Evolutionary conservation across 345 rosid genomes (phyloP), one percentile per base, ranked within the genome.

Genomic region (Raphanus sativus): DNA sequence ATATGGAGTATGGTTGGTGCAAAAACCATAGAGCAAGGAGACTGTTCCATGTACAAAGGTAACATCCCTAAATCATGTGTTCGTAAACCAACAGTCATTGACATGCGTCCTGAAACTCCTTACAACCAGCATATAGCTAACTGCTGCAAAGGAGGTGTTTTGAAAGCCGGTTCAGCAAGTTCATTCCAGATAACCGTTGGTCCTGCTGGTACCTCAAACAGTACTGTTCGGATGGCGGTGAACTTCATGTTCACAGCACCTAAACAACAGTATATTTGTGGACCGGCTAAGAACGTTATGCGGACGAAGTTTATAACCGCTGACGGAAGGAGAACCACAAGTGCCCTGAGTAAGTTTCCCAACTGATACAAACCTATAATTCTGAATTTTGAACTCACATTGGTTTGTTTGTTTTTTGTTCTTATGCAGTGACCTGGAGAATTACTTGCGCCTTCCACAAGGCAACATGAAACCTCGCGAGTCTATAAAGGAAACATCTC

Each of bases 401-500:
- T 45, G 73, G 17, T 73, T 17, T 78, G 59, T 40, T 40, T 40
- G 48, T 28, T 61, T 73, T 73, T 21, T 50, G 56, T 62, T 60
- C 59, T 67, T 32, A n/a, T 83, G 83, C 87, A 94, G 97, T 88
- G 94, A 91, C 98, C 26, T 91, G 98, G 97, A 88, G 89, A 33
- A 82, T 87, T 70, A 87, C 94, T 55, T 93, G 97, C 83, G 65
- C 61, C 17, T 79, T 74, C 60, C n/a, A 73, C 50, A 79, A 73
- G 11, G 65, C 75, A 68, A 56, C 17, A 74, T 74, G 69, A 67
- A 71, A 71, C 13, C 72, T 9, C 11, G 1, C 56, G 32, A 78
- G 26, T 25, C 63, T 13, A n/a, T 2, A 50, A 62, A 34, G 15
- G 25, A 15, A 69, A 4, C 4, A 38, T 45, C 24, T 59, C 29